Conservation (phyloP, 768 basidiomycete genomes). For the Megacollybia marginata region DNA sequence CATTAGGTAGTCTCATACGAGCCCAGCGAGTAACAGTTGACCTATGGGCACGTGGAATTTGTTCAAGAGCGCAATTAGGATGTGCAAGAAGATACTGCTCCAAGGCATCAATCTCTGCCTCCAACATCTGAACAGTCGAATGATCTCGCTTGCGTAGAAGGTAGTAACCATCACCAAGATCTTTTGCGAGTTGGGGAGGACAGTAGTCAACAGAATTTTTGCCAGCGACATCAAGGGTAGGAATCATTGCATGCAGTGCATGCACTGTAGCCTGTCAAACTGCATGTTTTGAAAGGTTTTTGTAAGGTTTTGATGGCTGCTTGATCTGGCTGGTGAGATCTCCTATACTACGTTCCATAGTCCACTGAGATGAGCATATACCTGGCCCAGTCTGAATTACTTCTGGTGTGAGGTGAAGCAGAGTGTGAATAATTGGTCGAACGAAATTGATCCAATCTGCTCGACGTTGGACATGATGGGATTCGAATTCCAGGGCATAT, state of each 20-base stretch:
- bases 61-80: too few species aligned
- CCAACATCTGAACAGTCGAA: too few species aligned
- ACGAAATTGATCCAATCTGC: conserved; percentile 21
- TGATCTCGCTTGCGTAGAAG: too few species aligned
- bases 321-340: conserved; percentile 19
- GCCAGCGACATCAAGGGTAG: conserved; percentile 7
- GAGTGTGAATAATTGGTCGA: conserved; percentile 22
- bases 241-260: conserved; percentile 15
- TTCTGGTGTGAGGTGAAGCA: conserved; percentile 21
- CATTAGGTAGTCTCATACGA: too few species aligned
- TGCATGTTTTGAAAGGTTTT: conserved; percentile 12
- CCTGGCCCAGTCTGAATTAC: conserved; percentile 14
- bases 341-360: too few species aligned
- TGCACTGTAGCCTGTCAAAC: conserved; percentile 14
- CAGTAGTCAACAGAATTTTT: neutral
- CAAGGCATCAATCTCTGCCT: neutral
- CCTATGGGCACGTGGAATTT: too few species aligned
- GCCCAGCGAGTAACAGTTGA: too few species aligned
- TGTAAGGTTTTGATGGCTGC: too few species aligned
- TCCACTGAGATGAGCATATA: too few species aligned
- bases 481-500: conserved; percentile 9
- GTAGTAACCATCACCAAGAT: conserved; percentile 17
- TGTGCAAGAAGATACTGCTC: neutral
- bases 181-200: conserved; percentile 4
- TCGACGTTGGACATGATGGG: conserved; percentile 7